phyloP scores from a whole-genome alignment of 371 early-diverging fungal genomes.

The Chytridiales sp. region DNA sequence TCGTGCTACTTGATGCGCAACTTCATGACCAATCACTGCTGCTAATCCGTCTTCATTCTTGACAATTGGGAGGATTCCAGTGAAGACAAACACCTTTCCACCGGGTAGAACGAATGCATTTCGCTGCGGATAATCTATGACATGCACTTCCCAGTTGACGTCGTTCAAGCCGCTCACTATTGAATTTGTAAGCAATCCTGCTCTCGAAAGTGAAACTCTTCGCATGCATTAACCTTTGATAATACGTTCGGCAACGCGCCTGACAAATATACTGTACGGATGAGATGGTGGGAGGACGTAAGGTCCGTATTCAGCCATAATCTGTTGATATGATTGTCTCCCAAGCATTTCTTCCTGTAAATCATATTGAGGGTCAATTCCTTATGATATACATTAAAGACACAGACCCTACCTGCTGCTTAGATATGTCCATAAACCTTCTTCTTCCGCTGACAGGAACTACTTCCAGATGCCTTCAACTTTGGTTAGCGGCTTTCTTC shows the following conservation, averaged over 20 bases:
- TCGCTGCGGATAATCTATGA: conserved; percentile 72
- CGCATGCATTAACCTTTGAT: conserved; percentile 66
- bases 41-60: conserved; percentile 88
- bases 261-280: conserved; percentile 60
- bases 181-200: not conserved
- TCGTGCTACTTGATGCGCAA: conserved; percentile 75
- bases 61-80: conserved; percentile 80
- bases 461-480: conserved; percentile 32
- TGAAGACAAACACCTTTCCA: conserved; percentile 89
- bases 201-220: not conserved
- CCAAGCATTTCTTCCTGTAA: conserved; percentile 24
- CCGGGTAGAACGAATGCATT: conserved; percentile 94
- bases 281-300: conserved; percentile 63
- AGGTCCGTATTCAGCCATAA: conserved; percentile 62
- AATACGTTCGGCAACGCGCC: conserved; percentile 62
- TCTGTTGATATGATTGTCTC: conserved; percentile 62
- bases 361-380: conserved; percentile 1
- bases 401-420: conserved; percentile 12
- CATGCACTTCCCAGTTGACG: conserved; percentile 54
- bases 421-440: conserved; percentile 35
- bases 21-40: conserved; percentile 62
- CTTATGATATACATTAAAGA: conserved; percentile 2
- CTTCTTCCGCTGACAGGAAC: conserved; percentile 36
- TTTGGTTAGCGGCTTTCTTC: not conserved
- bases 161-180: conserved; percentile 31